A percentile compares a stretch with the other conserved stretches of the same genome.
Conservation (phyloP, 805 yeast genomes). For the Barnettozyma pratensis region DNA sequence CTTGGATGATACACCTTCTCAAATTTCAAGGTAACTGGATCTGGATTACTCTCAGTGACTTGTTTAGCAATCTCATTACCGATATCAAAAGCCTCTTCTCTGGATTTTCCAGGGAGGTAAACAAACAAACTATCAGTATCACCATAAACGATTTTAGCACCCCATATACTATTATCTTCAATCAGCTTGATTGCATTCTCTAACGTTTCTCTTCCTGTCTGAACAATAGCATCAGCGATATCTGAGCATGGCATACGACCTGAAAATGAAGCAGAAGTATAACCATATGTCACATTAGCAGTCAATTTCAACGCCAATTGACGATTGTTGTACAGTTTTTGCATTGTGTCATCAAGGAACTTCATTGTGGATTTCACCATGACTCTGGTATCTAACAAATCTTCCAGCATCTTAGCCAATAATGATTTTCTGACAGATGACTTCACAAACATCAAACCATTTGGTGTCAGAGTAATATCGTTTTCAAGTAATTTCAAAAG, state of each 20-base stretch:
- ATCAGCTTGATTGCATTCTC: conserved; percentile 65
- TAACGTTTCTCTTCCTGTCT: conserved; percentile 83
- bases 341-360: conserved; percentile 41
- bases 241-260: conserved; percentile 98
- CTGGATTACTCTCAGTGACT: conserved; percentile 66
- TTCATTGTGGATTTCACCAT: conserved; percentile 75
- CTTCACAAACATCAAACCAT: conserved; percentile 77
- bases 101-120: conserved; percentile 77
- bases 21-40: conserved; percentile 77
- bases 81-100: conserved; percentile 67
- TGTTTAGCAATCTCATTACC: conserved; percentile 66
- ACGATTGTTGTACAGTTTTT: conserved; percentile 60
- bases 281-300: conserved; percentile 96
- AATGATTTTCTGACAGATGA: conserved; percentile 61
- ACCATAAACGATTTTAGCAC: conserved; percentile 92
- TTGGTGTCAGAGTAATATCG: conserved; percentile 71
- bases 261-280: conserved; percentile 88
- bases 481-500: conserved; percentile 46
- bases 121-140: conserved; percentile 95
- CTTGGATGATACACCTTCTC: conserved; percentile 93
- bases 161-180: conserved; percentile 57
- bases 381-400: conserved; percentile 73
- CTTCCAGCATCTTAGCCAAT: conserved; percentile 79
- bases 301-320: conserved; percentile 85
- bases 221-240: conserved; percentile 90